Percentiles rank a stretch among this genome's conserved stretches.
Evolutionary conservation across 2,329 filamentous ascomycete species (phyloP).

Genomic region (Scolecobasidium constrictum): DNA sequence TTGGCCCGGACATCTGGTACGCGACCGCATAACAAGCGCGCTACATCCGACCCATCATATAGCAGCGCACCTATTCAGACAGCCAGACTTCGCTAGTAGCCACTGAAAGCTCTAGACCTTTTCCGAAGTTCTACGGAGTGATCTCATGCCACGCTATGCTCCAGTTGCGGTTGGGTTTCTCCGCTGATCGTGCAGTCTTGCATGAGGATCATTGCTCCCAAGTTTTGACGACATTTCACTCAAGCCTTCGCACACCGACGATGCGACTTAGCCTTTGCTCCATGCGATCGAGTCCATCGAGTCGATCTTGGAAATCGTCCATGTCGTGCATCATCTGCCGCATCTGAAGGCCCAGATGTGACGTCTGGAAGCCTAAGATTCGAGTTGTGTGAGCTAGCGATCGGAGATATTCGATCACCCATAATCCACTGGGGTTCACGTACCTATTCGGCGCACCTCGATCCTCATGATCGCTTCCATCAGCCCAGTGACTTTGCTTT

Average conservation of each 20-base stretch:
- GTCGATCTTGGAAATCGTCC: conserved; percentile 19
- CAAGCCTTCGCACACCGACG: conserved; percentile 21
- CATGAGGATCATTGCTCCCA: no score
- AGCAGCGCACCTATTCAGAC: no score
- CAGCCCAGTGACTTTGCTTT: conserved; percentile 24
- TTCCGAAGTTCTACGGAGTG: no score
- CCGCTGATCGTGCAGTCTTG: no score
- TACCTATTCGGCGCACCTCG: conserved; percentile 26
- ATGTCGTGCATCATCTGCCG: conserved; percentile 15
- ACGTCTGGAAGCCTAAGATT: neutral
- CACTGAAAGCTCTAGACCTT: no score
- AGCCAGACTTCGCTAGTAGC: no score
- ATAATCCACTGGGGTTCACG: conserved; percentile 22
- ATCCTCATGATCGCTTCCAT: conserved; percentile 24
- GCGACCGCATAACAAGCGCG: no score
- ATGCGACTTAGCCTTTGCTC: conserved; percentile 12
- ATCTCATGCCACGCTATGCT: no score
- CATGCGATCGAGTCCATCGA: conserved; percentile 12
- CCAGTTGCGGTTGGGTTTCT: no score
- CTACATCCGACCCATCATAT: no score
- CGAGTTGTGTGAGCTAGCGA: neutral
- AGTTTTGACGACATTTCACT: no score
- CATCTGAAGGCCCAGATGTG: neutral
- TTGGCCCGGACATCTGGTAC: no score
- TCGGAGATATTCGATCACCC: conserved; percentile 13